Evolutionary conservation across 176 grass and related monocot species (phyloP), one percentile per base, ranked within the genome.

Genomic region (Ananas comosus): DNA sequence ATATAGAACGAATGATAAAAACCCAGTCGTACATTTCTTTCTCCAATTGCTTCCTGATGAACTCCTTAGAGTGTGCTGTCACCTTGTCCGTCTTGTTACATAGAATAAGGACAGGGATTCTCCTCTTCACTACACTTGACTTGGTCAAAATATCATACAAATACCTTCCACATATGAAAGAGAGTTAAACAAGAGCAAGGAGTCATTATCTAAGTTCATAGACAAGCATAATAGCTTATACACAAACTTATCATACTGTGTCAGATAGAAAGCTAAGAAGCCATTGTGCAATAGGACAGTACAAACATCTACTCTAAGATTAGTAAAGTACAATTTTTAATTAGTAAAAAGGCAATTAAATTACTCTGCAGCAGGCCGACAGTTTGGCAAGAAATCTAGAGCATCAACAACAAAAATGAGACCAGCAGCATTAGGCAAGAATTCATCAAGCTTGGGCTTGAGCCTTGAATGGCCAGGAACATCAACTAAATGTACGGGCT

Each of bases 21-120:
- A n/a, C 21, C n/a, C 21, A 77, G 19, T 49, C 82, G 67, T 90
- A 96, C 89, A 97, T 81, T 90, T 97, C 93, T 69, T 97, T 92
- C 79, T 97, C 93, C 69, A 97, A 70, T 64, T 97, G 93, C 71
- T 97, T 97, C 81, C 68, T 92, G 67, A 97, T 97, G 72, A 97
- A 97, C 74, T 97, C 93, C 81, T 92, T 92, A 2, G 89, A 87
- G 76, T 97, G 93, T 76, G 93, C 93, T 52, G 86, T 97, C 85
- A 97, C 89, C 81, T 92, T 97, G 83, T 97, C 86, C 66, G 86
- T 86, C 84, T 92, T 97, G 69, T 97, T 97, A 78, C 89, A 97
- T 57, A 97, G 74, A 81, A 97, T 87, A 74, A 97, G 71, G 56
- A 97, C 68, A 70, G 89, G 89, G 33, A 85, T 57, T 82, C 48